Evolutionary conservation across 2,329 filamentous ascomycete species (phyloP).

Genomic region (Exophiala phaeomuriformis): DNA sequence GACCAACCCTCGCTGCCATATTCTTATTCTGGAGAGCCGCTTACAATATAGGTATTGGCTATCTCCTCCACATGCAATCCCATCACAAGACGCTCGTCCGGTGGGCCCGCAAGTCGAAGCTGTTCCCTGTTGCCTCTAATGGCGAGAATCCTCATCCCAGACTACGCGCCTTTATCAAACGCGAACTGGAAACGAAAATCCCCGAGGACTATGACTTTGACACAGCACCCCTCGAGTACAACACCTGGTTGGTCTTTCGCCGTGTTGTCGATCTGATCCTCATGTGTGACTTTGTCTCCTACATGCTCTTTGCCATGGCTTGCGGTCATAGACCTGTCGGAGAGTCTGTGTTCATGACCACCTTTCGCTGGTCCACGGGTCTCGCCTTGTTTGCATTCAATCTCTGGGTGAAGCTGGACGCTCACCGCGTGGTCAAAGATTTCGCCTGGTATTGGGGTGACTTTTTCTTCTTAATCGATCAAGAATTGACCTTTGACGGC

Average conservation of each 20-base stretch:
- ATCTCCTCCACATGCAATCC: conserved; percentile 81
- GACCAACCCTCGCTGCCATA: conserved; percentile 69
- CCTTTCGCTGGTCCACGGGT: conserved; percentile 70
- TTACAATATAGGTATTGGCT: conserved; percentile 92
- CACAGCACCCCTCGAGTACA: conserved; percentile 91
- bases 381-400: conserved; percentile 83
- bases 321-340: conserved; percentile 68
- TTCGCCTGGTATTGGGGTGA: conserved; percentile 99
- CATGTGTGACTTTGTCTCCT: conserved; percentile 98
- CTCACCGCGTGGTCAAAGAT: conserved; percentile 95
- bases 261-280: conserved; percentile 92
- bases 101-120: conserved; percentile 76
- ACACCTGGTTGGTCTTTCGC: conserved; percentile 95
- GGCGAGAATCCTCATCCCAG: conserved; percentile 75
- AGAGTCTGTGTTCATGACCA: conserved; percentile 62
- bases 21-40: conserved; percentile 88
- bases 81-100: conserved; percentile 75
- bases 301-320: conserved; percentile 89
- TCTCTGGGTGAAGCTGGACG: conserved; percentile 96
- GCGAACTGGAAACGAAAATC: conserved; percentile 90
- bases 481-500: conserved; percentile 94
- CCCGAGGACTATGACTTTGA: conserved; percentile 90
- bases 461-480: conserved; percentile 97
- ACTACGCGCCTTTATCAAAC: conserved; percentile 76
- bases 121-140: conserved; percentile 78